Conservation (phyloP, 1,139 yeast genomes). For the Lodderomyces parapsilosis region DNA sequence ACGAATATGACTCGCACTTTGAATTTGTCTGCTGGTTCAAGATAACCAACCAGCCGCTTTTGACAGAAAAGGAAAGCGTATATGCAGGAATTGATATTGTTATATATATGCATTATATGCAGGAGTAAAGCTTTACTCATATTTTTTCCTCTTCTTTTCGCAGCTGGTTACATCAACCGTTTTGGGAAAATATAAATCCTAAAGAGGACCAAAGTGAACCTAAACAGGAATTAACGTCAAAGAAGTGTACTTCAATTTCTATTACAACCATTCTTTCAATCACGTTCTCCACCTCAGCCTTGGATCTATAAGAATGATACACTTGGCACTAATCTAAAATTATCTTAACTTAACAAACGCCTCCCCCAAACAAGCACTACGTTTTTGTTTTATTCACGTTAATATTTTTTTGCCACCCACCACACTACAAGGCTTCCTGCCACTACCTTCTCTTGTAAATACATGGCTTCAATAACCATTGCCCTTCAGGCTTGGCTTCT, state of each 20-base stretch:
- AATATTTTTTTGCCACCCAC: not conserved
- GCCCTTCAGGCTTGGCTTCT: constrained; percentile 66
- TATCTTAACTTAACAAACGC: too few species aligned
- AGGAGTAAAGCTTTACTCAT: too few species aligned
- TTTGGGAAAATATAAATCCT: not conserved
- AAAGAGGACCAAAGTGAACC: not conserved
- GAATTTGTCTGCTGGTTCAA: not conserved
- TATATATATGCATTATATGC: not conserved
- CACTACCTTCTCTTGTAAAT: constrained; percentile 87
- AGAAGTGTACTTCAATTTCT: too few species aligned
- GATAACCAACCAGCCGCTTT: not conserved
- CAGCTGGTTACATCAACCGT: constrained; percentile 1
- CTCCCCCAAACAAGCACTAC: too few species aligned
- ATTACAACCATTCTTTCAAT: too few species aligned
- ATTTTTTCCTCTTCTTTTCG: too few species aligned
- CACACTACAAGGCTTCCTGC: too few species aligned
- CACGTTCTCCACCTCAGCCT: too few species aligned
- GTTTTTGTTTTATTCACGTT: not conserved
- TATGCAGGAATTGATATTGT: not conserved
- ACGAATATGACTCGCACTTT: not conserved
- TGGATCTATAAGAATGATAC: too few species aligned
- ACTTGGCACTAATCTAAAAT: not conserved
- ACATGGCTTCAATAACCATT: constrained; percentile 92
- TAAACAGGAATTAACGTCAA: not conserved
- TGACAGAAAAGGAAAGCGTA: not conserved